phyloP scores from a whole-genome alignment of 2,329 filamentous ascomycete species.

The Aspergillus nomiae region DNA sequence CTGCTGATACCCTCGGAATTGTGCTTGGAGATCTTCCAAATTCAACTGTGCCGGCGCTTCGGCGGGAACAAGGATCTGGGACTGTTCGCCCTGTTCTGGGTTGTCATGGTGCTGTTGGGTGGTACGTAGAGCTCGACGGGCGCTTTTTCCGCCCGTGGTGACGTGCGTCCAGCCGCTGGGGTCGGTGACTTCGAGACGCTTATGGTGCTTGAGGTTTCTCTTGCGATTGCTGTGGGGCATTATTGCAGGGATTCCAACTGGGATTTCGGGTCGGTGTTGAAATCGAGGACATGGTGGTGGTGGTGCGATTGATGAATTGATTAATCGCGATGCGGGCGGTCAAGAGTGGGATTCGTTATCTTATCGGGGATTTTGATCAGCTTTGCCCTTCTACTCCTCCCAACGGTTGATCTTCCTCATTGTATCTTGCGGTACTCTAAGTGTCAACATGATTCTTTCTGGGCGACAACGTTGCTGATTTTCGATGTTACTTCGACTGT shows the following conservation, averaged over 20 bases:
- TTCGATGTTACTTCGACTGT: no score
- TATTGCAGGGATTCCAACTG: conserved; percentile 4
- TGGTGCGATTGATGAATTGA: not conserved
- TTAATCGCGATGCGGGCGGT: not conserved
- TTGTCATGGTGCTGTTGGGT: not conserved
- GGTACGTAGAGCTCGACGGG: conserved; percentile 27
- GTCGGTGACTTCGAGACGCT: conserved; percentile 42
- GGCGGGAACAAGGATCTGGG: conserved; percentile 31
- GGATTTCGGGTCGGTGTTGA: not conserved
- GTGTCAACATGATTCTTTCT: no score
- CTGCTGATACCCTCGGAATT: conserved; percentile 31
- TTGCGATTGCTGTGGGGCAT: conserved; percentile 40
- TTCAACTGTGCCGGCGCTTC: conserved; percentile 39
- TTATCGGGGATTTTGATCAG: not conserved
- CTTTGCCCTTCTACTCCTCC: not conserved
- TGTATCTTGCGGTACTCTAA: no score
- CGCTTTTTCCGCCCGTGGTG: conserved; percentile 31
- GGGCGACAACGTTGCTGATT: no score
- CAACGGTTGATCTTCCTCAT: no score
- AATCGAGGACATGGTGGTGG: not conserved
- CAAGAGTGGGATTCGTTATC: not conserved
- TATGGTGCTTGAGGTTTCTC: conserved; percentile 25
- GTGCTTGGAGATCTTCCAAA: conserved; percentile 31
- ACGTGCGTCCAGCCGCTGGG: conserved; percentile 49
- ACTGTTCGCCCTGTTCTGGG: conserved; percentile 1